Conservation (phyloP, 805 yeast species). For the Clavispora vitiphila region DNA sequence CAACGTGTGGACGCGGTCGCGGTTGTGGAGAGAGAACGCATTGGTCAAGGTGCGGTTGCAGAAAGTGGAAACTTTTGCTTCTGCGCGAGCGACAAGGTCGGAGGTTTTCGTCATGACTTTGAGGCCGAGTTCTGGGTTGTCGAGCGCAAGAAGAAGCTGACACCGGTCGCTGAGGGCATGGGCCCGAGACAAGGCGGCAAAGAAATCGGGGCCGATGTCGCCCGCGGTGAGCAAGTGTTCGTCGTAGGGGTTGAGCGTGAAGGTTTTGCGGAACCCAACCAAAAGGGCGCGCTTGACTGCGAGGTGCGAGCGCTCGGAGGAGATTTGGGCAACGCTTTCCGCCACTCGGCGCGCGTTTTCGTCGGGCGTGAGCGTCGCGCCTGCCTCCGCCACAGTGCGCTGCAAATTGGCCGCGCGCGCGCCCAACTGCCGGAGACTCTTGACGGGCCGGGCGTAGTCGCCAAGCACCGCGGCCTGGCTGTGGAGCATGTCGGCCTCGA, state of each 20-base stretch:
- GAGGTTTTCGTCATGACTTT: constrained; percentile 59
- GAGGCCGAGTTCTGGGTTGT: constrained; percentile 60
- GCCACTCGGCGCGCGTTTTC: constrained; percentile 18
- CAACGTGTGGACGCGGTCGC: constrained; percentile 21
- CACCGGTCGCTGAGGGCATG: constrained; percentile 63
- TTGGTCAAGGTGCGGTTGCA: constrained; percentile 31
- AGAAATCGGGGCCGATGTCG: constrained; percentile 51
- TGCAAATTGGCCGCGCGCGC: constrained; percentile 9
- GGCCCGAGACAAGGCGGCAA: constrained; percentile 54
- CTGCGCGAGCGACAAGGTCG: constrained; percentile 40
- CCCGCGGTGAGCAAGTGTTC: constrained; percentile 50
- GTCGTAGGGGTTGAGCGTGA: constrained; percentile 69
- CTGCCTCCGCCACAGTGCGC: constrained; percentile 24
- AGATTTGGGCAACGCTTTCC: constrained; percentile 21
- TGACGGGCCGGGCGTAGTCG: constrained; percentile 29
- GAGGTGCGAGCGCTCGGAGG: constrained; percentile 27
- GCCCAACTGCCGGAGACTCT: constrained; percentile 18
- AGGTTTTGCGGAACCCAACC: constrained; percentile 50
- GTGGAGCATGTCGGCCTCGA: constrained; percentile 56
- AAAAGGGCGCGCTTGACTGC: constrained; percentile 50
- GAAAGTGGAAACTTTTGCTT: constrained; percentile 24
- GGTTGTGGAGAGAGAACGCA: constrained; percentile 23
- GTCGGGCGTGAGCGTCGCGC: constrained; percentile 32
- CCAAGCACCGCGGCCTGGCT: constrained; percentile 39
- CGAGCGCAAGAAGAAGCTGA: constrained; percentile 63